A percentile compares a stretch with the other conserved stretches of the same genome.
phyloP scores from a whole-genome alignment of 768 basidiomycete species.

The Kwoniella newhampshirensis region DNA sequence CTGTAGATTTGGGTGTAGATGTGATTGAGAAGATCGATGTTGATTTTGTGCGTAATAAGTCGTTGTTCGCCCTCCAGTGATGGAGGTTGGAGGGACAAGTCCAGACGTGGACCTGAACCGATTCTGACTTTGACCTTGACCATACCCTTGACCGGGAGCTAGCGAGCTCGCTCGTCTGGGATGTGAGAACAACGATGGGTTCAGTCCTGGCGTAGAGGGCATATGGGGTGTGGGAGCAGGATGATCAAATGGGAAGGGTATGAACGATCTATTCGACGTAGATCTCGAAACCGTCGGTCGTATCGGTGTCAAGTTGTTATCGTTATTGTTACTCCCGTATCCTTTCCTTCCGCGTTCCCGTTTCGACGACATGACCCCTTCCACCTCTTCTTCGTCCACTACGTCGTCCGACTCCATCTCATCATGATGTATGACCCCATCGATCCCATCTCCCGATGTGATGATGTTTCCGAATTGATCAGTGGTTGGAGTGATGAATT shows the following conservation, averaged over 20 bases:
- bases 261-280: slow-evolving; percentile 6
- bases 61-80: too few species aligned
- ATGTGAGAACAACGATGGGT: not conserved
- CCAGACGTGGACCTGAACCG: too few species aligned
- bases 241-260: slow-evolving; percentile 12
- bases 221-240: not conserved
- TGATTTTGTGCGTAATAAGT: not conserved
- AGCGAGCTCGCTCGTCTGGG: not conserved
- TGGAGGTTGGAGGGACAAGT: too few species aligned
- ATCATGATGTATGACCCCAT: not conserved
- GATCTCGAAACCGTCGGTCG: not conserved
- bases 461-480: not conserved
- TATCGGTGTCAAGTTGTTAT: too few species aligned
- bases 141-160: not conserved
- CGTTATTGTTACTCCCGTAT: too few species aligned
- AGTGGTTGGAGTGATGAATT: too few species aligned
- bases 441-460: not conserved
- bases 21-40: too few species aligned
- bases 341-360: too few species aligned
- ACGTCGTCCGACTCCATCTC: not conserved
- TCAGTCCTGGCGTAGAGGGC: not conserved
- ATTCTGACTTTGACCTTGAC: too few species aligned
- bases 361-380: too few species aligned
- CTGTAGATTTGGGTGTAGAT: too few species aligned
- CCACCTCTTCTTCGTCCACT: too few species aligned